A percentile compares a stretch with the other conserved stretches of the same genome.
Evolutionary conservation across 192 early-diverging fungal species (phyloP).

Genomic region (Backusella liffmaniae): DNA sequence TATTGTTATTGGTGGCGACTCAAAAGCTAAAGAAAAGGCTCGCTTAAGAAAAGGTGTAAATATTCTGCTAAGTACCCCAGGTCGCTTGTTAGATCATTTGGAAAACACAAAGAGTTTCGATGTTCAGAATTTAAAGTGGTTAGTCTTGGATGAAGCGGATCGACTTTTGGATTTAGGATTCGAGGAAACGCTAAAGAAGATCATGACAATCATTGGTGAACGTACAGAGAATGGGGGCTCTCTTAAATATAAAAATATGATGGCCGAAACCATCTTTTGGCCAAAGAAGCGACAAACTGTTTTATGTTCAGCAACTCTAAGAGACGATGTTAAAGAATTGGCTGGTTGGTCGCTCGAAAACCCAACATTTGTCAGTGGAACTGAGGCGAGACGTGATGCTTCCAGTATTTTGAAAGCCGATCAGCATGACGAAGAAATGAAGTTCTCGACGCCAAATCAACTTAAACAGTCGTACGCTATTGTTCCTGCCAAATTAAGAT

Average conservation of each 20-base stretch:
- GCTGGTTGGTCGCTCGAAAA: conserved; percentile 76
- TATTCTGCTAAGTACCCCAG: conserved; percentile 92
- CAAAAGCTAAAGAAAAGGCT: conserved; percentile 78
- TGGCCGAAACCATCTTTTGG: conserved; percentile 38
- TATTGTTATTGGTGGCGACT: conserved; percentile 80
- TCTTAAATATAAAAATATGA: conserved; percentile 36
- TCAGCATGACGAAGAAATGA: conserved; percentile 37
- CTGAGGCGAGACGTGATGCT: conserved; percentile 24
- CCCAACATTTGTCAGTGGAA: conserved; percentile 78
- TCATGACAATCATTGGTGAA: conserved; percentile 63
- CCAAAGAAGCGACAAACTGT: conserved; percentile 71
- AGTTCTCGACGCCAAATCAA: conserved; percentile 80
- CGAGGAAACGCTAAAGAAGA: conserved; percentile 71
- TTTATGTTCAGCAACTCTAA: conserved; percentile 91
- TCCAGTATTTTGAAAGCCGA: neutral
- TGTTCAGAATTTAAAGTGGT: conserved; percentile 84
- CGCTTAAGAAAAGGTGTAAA: conserved; percentile 85
- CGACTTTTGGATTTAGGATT: conserved; percentile 94
- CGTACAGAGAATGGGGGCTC: conserved; percentile 33
- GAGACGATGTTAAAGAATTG: conserved; percentile 78
- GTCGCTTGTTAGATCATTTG: conserved; percentile 88
- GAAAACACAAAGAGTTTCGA: conserved; percentile 84
- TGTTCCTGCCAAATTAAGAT: conserved; percentile 87
- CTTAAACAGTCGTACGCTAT: conserved; percentile 85
- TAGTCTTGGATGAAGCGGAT: conserved; percentile 98